Base-by-base conservation (phyloP, 768 basidiomycete species). In the Leucosporidium yakuticum region DNA sequence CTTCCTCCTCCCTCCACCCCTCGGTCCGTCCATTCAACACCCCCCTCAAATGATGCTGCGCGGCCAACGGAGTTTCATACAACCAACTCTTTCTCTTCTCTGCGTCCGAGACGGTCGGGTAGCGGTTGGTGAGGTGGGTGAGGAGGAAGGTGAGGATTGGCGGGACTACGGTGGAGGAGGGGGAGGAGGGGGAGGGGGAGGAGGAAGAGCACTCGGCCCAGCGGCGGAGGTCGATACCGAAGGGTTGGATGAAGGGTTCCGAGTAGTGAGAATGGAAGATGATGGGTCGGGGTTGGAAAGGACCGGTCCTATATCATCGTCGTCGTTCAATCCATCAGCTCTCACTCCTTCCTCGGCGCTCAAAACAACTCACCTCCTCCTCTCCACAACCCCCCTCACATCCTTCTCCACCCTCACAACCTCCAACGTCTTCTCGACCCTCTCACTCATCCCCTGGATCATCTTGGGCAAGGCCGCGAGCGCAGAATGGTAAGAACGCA, bases 1-100 rank as follows among this genome's bases (percentile, higher is more conserved):
- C 51, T n/a, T 53, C 51, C n/a, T 53, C 21, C 51, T 23, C n/a
- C 32, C 82, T 83, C 60, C 83, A 77, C 11, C 39, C 39, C 39
- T 44, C 39, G 84, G 86, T 21, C 21, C 51, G 51, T 53, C 27
- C n/a, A 76, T 96, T 95, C 62, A 97, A 81, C 8, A 83, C 83
- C 78, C 92, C 90, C 65, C 94, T 87, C 36, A 97, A 85, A 67
- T 88, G 88, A 74, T 98, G 94, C 21, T 89, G 84, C 31, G 86
- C 85, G 2, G 85, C 81, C 9, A 98, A 83, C 1, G 93, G 92
- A 4, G 63, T 89, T 74, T 97, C 91, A 79, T 96, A 98, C 63
- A 97, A 90, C 94, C 94, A 97, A 5, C 87, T 81, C 80, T 88
- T 91, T 67, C 94, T 86, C 76, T 85, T 88, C 77, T 94, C 93